Evolutionary conservation across 345 rosid species (phyloP), one percentile per base, ranked within the genome.

Genomic region (Cochlearia excelsa): DNA sequence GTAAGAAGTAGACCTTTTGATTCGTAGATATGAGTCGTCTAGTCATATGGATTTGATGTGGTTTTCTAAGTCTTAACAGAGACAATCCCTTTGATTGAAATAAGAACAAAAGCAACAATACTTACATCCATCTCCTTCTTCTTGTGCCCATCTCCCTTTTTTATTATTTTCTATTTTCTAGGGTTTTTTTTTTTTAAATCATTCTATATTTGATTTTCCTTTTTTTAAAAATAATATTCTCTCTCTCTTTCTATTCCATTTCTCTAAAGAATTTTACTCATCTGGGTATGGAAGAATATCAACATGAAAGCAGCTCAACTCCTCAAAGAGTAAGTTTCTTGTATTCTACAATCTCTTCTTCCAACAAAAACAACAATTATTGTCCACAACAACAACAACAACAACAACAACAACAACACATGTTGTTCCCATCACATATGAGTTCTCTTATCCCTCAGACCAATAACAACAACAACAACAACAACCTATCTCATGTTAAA

Each of bases 261-360:
- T 16, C 23, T 16, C 23, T 16, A 16, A 16, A 16, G 8, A 16
- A 34, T 10, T 23, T 30, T 52, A 33, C 31, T 57, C 69, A 51
- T 51, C 61, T 68, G 70, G 78, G 31, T 56, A 91, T 91, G 98
- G 95, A 86, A 74, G 90, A 80, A 47, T 91, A 80, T 39, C 81
- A 77, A 46, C 89, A 82, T 49, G 71, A 86, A 66, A 81, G 66
- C 68, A 86, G 77, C 63, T 80, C 76, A 63, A 77, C 70, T 33
- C 68, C 81, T 60, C 59, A 79, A 7, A 76, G 86, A 65, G 90
- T 75, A 35, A 84, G 78, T 80, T 87, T 90, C 87, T 72, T 90
- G 69, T 90, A 87, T 55, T 71, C 85, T 46, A 76, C 78, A 6
- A 70, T 67, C 74, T 81, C 84, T 57, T 67, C 84, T 70, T 78